phyloP scores from a whole-genome alignment of 768 basidiomycete species.

The Phylloporus sp. region DNA sequence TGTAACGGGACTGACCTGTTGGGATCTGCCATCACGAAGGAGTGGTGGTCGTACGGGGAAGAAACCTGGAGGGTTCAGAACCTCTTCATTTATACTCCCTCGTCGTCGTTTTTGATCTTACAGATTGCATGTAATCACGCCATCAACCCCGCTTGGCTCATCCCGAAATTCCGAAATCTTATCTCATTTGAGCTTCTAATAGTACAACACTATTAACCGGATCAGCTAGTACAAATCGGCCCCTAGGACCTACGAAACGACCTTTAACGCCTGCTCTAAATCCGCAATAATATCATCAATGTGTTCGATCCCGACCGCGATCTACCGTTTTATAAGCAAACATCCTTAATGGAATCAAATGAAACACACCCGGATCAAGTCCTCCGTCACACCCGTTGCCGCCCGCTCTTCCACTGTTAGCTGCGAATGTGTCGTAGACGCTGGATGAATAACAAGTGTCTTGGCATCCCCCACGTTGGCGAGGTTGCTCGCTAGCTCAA shows the following conservation, averaged over 20 bases:
- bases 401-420: constrained; percentile 57
- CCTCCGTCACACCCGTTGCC: constrained; percentile 67
- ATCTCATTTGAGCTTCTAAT: neutral
- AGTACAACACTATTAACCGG: too few species aligned
- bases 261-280: constrained; percentile 9
- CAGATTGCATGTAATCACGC: constrained; percentile 8
- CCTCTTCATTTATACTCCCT: neutral
- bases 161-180: neutral
- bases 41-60: neutral
- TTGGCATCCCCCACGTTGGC: constrained; percentile 71
- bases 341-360: neutral
- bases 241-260: neutral
- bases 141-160: neutral
- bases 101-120: neutral
- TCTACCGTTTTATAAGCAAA: neutral
- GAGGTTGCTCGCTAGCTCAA: constrained; percentile 70
- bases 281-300: constrained; percentile 16
- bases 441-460: constrained; percentile 72
- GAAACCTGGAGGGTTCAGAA: neutral
- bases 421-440: constrained; percentile 74
- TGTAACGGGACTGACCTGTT: constrained; percentile 15
- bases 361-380: constrained; percentile 61
- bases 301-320: constrained; percentile 18
- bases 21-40: constrained; percentile 19
- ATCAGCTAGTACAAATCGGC: too few species aligned